phyloP scores from a whole-genome alignment of 176 grass and related monocot genomes.

The Avena atlantica region DNA sequence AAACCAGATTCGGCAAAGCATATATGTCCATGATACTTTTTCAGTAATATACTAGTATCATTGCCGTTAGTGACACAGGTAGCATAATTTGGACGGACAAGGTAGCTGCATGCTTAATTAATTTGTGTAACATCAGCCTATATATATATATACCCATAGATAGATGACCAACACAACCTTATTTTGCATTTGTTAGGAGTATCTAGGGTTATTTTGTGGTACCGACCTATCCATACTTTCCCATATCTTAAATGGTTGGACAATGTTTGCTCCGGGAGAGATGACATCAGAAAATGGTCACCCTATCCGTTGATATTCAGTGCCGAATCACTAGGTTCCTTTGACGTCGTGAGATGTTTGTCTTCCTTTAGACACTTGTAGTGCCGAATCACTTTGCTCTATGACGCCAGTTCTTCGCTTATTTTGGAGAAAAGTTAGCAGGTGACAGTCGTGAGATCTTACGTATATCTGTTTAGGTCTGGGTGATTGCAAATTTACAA shows the following conservation, averaged over 20 bases:
- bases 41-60: neutral
- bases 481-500: neutral
- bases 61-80: neutral
- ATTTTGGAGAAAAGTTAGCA: too few relatives aligned
- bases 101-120: neutral
- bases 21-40: neutral
- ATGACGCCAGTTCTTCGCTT: too few relatives aligned
- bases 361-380: too few relatives aligned
- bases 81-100: constrained; percentile 14
- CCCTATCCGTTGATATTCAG: neutral
- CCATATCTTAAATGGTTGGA: constrained; percentile 46
- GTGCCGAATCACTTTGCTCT: too few relatives aligned
- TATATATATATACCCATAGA: neutral
- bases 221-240: neutral
- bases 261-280: constrained; percentile 42
- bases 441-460: too few relatives aligned
- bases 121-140: neutral
- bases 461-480: neutral
- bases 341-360: too few relatives aligned
- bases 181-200: constrained; percentile 14
- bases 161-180: neutral
- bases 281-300: constrained; percentile 35
- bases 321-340: too few relatives aligned
- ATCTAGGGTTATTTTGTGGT: constrained; percentile 31
- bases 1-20: neutral